Evolutionary conservation across 257 asterid genomes (phyloP), one percentile per base, ranked within the genome.

Genomic region (Scutellaria minor): DNA sequence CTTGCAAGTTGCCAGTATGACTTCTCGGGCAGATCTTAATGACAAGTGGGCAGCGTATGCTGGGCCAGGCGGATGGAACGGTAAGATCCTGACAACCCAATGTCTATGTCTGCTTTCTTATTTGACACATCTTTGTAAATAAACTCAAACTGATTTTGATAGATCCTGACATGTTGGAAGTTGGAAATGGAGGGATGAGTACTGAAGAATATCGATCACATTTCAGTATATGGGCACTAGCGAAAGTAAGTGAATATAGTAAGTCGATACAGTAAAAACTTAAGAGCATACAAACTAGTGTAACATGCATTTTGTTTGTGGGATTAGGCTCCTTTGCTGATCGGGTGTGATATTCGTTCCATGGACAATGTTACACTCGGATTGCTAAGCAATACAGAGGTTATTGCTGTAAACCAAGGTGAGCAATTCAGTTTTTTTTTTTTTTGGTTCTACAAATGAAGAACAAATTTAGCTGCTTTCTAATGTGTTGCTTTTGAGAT

Each of bases 91-190:
- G 11, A 0, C 37, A 24, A 48, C 13, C 48, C 35, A 48, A 50
- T 22, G 27, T 56, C 24, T 37, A 2, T 6, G 37, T 35, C 8
- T n/a, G 1, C 46, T 7, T 14, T 55, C 31, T 8, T 24, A 13
- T 27, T 12, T 11, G 35, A 11, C 64, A 9, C 8, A 5, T 5
- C 22, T 46, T 2, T 5, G 12, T 47, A 45, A 50, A 50, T n/a
- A 39, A 10, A 37, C 37, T 6, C 10, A 3, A 8, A 24, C 13
- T 58, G 61, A 59, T 62, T 66, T 58, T 40, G 56, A 42, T 75
- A 93, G 98, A 94, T 85, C 99, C 99, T 10, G 99, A 94, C 74
- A 94, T 94, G 99, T 72, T 94, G 85, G 99, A 94, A 79, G 96
- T 94, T 56, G 99, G 99, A 64, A 94, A 94, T 52, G 99, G 99